Conservation (phyloP, 495 filamentous ascomycete genomes). For the Penicillium desertorum region DNA sequence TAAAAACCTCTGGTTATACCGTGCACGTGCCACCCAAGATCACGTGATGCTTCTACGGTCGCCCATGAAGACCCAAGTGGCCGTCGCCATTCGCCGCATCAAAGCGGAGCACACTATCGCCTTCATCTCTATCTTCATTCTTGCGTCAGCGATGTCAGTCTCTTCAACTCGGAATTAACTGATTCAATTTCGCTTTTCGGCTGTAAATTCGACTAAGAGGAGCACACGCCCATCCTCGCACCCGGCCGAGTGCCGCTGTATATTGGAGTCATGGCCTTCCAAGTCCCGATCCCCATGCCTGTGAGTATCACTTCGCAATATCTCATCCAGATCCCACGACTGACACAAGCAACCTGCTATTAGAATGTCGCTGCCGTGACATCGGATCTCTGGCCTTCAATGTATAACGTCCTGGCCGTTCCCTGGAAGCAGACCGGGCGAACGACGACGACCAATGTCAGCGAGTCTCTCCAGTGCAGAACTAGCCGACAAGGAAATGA, state of each 20-base stretch:
- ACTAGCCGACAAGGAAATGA: conserved; percentile 16
- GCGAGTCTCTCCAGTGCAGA: conserved; percentile 23
- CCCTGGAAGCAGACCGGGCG: conserved; percentile 37
- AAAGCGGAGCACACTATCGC: conserved; percentile 25
- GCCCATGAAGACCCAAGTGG: conserved; percentile 25
- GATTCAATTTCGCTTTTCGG: conserved; percentile 9
- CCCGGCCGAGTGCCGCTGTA: conserved; percentile 46
- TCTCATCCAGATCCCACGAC: conserved; percentile 7
- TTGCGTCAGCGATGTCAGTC: conserved; percentile 34
- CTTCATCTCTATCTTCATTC: conserved; percentile 18
- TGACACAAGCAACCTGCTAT: conserved; percentile 12
- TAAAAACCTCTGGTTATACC: neutral
- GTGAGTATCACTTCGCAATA: conserved; percentile 27
- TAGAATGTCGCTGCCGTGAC: conserved; percentile 43
- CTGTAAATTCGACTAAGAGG: conserved; percentile 15
- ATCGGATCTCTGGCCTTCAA: conserved; percentile 47
- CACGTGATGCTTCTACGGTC: conserved; percentile 20
- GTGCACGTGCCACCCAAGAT: conserved; percentile 16
- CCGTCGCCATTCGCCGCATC: conserved; percentile 43
- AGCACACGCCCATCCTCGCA: conserved; percentile 22
- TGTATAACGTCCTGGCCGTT: conserved; percentile 41
- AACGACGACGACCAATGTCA: conserved; percentile 17
- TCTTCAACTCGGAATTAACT: conserved; percentile 16
- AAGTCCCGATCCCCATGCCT: conserved; percentile 41
- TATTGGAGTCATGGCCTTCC: conserved; percentile 51